Evolutionary conservation across 108 stramenopile species (phyloP).

Genomic region (Tribonema minus): DNA sequence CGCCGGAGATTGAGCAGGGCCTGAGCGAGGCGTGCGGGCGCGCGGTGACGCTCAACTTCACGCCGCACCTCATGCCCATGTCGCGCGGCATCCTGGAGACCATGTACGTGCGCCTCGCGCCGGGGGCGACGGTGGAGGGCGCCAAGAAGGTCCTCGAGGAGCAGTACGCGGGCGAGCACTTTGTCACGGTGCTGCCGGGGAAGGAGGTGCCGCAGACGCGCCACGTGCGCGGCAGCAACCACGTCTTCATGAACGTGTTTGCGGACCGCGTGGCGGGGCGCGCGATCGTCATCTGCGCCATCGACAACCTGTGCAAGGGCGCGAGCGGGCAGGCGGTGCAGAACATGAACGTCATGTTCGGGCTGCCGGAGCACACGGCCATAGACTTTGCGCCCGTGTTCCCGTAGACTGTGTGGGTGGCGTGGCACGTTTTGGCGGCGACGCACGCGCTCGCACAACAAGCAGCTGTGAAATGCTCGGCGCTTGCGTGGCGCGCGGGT

Average conservation of each 20-base stretch:
- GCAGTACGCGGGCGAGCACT: slow-evolving; percentile 48
- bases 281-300: slow-evolving; percentile 46
- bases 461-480: too few species aligned
- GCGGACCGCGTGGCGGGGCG: slow-evolving; percentile 54
- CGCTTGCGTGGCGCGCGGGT: too few species aligned
- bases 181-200: slow-evolving; percentile 53
- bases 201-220: slow-evolving; percentile 44
- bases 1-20: slow-evolving; percentile 59
- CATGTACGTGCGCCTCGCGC: slow-evolving; percentile 47
- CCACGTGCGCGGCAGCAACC: slow-evolving; percentile 56
- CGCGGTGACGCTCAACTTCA: slow-evolving; percentile 43
- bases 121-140: slow-evolving; percentile 31
- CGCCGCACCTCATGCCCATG: slow-evolving; percentile 55
- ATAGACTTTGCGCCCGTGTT: slow-evolving; percentile 49
- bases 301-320: slow-evolving; percentile 61
- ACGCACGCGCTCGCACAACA: slow-evolving; percentile 60
- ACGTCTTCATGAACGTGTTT: slow-evolving; percentile 56
- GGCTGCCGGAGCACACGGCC: slow-evolving; percentile 38
- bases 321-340: slow-evolving; percentile 54
- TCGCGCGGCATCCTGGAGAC: slow-evolving; percentile 54
- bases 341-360: slow-evolving; percentile 58
- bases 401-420: slow-evolving; percentile 55
- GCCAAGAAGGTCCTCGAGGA: slow-evolving; percentile 28
- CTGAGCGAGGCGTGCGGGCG: slow-evolving; percentile 35
- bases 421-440: slow-evolving; percentile 66